Evolutionary conservation across 805 yeast species (phyloP), one percentile per base, ranked within the genome.

Genomic region (Yamadazyma tumulicola): DNA sequence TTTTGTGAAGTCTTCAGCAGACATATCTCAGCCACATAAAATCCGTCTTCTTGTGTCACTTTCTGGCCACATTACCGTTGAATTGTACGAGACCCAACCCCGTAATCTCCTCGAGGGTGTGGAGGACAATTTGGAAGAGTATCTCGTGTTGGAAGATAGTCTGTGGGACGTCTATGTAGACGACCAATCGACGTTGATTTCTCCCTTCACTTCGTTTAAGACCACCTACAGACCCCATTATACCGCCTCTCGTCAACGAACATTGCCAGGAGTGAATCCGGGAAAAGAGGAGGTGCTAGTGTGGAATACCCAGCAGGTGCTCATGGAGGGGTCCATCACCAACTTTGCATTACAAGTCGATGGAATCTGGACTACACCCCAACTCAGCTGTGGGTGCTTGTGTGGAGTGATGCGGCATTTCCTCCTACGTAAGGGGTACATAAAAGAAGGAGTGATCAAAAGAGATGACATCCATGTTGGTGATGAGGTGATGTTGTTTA

Each of bases 271-370:
- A 1, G 42, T 43, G 7, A 52, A 59, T 1, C 67, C 74, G 0
- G 52, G 62, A 3, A 62, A 71, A 17, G 97, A 91, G 51, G 95
- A 87, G 12, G 65, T 91, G 3, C 47, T 91, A 2, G 71, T 74
- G 47, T 41, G 48, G 16, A 86, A 86, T 51, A 57, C 72, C 5
- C 69, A 76, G 1, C 69, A 69, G 6, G 75, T 76, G 38, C 51
- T 87, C 11, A 65, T 81, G 59, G 98, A 91, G 57, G 94, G 95
- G 0, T 77, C 93, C 2, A 79, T 87, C 12, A 79, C 93, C 10
- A 86, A 83, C 48, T 69, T 89, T 8, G 97, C 96, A 0, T 59
- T 88, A 26, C 59, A 53, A 47, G 55, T 77, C 32, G 51, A 47
- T 25, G 27, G 37, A 3, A 50, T 47, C 6, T 93, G 95, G 91